These are phyloP conservation scores for Paulownia fortunei DNA, from an alignment of 257 asterid species.

Conservation along the genomic window DNA sequence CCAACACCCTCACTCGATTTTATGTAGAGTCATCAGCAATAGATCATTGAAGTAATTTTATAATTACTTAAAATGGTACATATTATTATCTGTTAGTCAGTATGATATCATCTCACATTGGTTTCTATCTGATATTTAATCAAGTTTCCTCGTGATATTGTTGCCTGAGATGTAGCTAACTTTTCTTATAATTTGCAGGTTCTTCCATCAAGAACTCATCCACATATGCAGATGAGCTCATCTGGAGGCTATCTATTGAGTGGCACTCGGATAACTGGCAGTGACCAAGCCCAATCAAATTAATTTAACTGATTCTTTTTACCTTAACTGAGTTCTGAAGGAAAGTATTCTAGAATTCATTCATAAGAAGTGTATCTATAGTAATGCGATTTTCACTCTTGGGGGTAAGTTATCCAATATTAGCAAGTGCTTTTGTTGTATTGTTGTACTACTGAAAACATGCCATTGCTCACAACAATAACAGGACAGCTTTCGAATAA, in stretches of 20 bases:
- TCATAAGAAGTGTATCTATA: not conserved
- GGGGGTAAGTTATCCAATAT: not conserved
- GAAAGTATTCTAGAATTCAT: not conserved
- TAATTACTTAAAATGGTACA: not conserved
- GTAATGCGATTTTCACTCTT: not conserved
- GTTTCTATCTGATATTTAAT: not conserved
- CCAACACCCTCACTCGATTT: too few relatives aligned
- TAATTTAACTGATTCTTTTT: conserved; percentile 1
- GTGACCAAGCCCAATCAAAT: conserved; percentile 28
- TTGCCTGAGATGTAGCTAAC: not conserved
- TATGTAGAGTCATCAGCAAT: too few relatives aligned
- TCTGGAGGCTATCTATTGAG: conserved; percentile 84
- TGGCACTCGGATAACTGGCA: conserved; percentile 64
- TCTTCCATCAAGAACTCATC: conserved; percentile 93
- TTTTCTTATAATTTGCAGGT: conserved; percentile 50
- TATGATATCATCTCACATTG: not conserved
- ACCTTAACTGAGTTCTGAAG: not conserved
- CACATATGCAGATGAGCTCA: conserved; percentile 95
- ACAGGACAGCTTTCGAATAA: not conserved
- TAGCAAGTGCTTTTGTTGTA: not conserved
- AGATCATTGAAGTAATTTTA: not conserved
- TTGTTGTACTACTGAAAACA: not conserved
- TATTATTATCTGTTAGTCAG: not conserved
- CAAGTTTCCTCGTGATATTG: not conserved
- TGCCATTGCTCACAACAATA: not conserved